Evolutionary conservation across 768 basidiomycete species (phyloP), one percentile per base, ranked within the genome.

Genomic region (Udeniomyces megalosporus): DNA sequence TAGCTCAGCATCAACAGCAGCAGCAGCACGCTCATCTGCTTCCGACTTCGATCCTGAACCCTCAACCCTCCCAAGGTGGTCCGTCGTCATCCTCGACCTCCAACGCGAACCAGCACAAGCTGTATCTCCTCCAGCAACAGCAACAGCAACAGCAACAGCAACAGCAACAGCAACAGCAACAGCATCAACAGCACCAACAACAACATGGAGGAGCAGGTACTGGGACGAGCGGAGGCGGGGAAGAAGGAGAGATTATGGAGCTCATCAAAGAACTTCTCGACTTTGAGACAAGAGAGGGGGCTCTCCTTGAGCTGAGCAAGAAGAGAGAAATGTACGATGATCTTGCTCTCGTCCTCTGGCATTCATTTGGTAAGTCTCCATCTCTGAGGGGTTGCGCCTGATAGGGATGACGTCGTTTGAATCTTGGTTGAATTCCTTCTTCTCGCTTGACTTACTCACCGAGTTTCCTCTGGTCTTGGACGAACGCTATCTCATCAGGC

Each of bases 271-370:
- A 75, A 57, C 50, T 75, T 52, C 68, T 76, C 64, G 73, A 75
- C 66, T 74, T 74, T 1, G 80, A 77, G 60, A 81, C 84, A n/a
- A 80, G 93, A 66, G 95, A 99, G 71, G 79, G 79, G 2, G 93
- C 95, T 1, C 77, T 99, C 53, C 78, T 97, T 58, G 95, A 99
- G 76, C 78, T 99, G 69, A 93, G 89, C 77, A 97, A 99, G 80
- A 97, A 96, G 78, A 78, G 95, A 66, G 95, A 97, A 75, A 92
- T 97, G 74, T 97, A 93, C 71, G 95, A 99, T 72, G 92, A 99
- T 75, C 82, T 99, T 50, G 95, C 95, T 1, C 80, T 97, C 47
- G 88, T 99, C 28, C 79, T 99, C 7, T 99, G 95, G 95, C 92
- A 97, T 70, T 91, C 91, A 2, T 99, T 96, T 70, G 93, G 93